These are phyloP conservation scores for Zasmidium cellare DNA, from an alignment of 2,329 filamentous ascomycete species.

Conservation along the genomic window DNA sequence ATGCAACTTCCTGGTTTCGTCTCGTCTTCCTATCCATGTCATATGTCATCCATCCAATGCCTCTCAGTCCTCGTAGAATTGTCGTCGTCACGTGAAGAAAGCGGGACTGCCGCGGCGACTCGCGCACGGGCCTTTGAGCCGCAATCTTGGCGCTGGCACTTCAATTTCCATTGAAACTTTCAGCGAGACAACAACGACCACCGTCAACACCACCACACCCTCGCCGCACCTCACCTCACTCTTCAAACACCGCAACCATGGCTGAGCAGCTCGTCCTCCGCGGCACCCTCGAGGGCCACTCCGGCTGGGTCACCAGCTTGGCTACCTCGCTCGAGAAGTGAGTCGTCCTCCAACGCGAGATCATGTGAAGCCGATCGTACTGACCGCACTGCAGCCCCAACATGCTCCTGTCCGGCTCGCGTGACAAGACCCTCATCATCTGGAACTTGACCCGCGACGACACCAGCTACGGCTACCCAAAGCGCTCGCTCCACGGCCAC, in stretches of 20 bases:
- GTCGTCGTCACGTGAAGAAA: no score
- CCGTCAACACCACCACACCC: neutral
- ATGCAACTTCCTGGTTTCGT: no score
- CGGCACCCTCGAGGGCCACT: conserved; percentile 72
- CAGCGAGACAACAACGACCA: no score
- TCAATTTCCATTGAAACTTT: neutral
- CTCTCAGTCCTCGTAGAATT: no score
- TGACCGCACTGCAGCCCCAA: conserved; percentile 68
- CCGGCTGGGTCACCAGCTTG: conserved; percentile 98
- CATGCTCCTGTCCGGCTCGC: conserved; percentile 96
- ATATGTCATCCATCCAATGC: no score
- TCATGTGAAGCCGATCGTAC: conserved; percentile 35
- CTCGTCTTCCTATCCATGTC: no score
- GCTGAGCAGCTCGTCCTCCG: conserved; percentile 46
- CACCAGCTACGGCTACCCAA: conserved; percentile 96
- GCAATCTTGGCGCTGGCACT: neutral
- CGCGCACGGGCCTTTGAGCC: no score
- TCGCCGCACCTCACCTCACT: neutral
- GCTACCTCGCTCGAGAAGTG: conserved; percentile 98
- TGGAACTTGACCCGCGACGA: conserved; percentile 99
- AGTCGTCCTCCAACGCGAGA: conserved; percentile 35
- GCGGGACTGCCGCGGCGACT: no score
- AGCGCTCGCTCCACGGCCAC: conserved; percentile 97
- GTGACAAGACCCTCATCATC: conserved; percentile 99
- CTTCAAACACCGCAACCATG: conserved; percentile 22